These are phyloP conservation scores for Symbiodinium natans DNA, from an alignment of 73 alveolate species.

Conservation along the genomic window DNA sequence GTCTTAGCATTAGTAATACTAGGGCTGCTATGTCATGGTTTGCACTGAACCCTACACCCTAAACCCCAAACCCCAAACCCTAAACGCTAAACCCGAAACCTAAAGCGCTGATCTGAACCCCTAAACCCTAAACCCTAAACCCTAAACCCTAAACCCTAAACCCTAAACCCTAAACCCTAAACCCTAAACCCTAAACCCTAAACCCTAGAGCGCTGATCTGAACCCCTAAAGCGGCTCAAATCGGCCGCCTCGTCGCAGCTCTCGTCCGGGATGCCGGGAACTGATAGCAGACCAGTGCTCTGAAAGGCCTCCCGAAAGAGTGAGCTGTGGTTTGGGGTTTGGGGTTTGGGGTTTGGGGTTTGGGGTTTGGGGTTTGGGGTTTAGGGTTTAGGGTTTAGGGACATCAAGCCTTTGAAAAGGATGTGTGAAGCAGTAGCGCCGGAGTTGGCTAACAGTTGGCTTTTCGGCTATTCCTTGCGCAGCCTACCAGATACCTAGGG, in stretches of 20 bases:
- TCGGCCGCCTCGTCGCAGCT: neutral
- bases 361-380: neutral
- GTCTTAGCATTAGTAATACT: too few relatives aligned
- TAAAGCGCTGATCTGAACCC: too few relatives aligned
- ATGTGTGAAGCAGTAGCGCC: too few relatives aligned
- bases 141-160: neutral
- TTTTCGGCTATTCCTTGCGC: too few relatives aligned
- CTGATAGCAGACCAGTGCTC: neutral
- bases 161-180: too few relatives aligned
- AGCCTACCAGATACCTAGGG: too few relatives aligned
- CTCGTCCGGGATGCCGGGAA: neutral
- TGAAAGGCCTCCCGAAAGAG: neutral
- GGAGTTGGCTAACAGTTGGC: too few relatives aligned
- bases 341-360: neutral
- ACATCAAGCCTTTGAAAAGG: neutral
- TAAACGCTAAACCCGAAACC: neutral
- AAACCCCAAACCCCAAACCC: neutral
- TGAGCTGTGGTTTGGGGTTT: neutral
- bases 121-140: neutral
- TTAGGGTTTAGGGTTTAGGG: too few relatives aligned
- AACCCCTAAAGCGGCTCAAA: too few relatives aligned
- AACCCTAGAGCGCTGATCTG: too few relatives aligned
- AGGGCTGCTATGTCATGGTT: too few relatives aligned
- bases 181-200: too few relatives aligned
- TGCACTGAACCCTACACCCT: neutral